A percentile compares a stretch with the other conserved stretches of the same genome.
Evolutionary conservation across 2,329 filamentous ascomycete genomes (phyloP).

Genomic region (Paraconiothyrium brasiliense): DNA sequence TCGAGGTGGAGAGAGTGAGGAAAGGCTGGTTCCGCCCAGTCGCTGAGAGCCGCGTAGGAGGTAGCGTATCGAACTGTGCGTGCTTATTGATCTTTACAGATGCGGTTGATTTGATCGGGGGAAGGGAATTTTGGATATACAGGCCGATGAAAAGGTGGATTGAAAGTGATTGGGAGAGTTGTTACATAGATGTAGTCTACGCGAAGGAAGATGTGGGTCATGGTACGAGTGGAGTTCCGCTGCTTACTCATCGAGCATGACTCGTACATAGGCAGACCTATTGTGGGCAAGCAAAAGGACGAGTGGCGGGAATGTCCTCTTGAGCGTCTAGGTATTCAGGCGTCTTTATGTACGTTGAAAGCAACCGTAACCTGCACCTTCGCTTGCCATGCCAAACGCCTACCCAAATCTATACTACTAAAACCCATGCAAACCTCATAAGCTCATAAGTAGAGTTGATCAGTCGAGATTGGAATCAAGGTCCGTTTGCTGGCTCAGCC

Average conservation of each 20-base stretch:
- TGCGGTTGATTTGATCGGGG: too few relatives aligned
- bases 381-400: background rate
- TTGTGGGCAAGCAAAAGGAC: background rate
- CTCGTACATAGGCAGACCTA: background rate
- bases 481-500: slow-evolving; percentile 32
- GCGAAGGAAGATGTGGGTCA: too few relatives aligned
- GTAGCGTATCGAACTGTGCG: too few relatives aligned
- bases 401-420: background rate
- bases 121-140: background rate
- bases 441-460: slow-evolving; percentile 7
- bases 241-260: background rate
- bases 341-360: background rate
- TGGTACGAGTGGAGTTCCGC: slow-evolving; percentile 1
- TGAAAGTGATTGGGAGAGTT: background rate
- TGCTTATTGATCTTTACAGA: too few relatives aligned
- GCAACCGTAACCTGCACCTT: background rate
- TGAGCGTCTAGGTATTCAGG: background rate
- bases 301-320: background rate
- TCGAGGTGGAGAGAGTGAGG: too few relatives aligned
- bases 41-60: too few relatives aligned
- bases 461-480: slow-evolving; percentile 28
- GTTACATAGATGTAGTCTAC: background rate
- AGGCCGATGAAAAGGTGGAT: background rate
- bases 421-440: background rate
- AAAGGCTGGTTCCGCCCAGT: too few relatives aligned